Conservation (phyloP, 1,139 yeast genomes). For the Geotrichum fermentans region DNA sequence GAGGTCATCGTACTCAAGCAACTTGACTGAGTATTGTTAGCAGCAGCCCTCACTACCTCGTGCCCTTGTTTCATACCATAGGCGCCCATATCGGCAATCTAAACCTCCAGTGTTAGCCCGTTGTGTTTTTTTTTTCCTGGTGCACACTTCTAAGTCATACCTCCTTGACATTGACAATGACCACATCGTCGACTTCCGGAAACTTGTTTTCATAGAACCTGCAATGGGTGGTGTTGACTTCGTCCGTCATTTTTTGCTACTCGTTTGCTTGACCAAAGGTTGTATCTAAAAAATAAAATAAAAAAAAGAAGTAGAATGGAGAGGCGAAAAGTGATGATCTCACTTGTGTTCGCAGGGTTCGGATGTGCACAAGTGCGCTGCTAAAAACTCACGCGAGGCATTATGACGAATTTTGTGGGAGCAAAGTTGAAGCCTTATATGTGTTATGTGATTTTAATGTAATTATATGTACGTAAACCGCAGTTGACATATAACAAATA, state of each 20-base stretch:
- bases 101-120: slow-evolving; percentile 7
- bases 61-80: slow-evolving; percentile 23
- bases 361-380: too few species aligned
- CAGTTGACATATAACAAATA: too few species aligned
- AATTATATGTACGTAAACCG: too few species aligned
- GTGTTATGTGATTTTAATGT: too few species aligned
- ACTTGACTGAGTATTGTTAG: slow-evolving; percentile 50
- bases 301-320: too few species aligned
- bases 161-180: slow-evolving; percentile 96
- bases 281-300: too few species aligned
- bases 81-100: slow-evolving; percentile 37
- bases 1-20: slow-evolving; percentile 93
- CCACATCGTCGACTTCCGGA: slow-evolving; percentile 98
- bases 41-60: background rate
- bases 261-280: too few species aligned
- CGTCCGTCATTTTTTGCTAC: slow-evolving; percentile 27
- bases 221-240: slow-evolving; percentile 71
- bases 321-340: too few species aligned
- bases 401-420: too few species aligned
- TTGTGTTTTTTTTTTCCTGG: slow-evolving; percentile 63
- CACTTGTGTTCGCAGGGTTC: too few species aligned
- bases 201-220: slow-evolving; percentile 96
- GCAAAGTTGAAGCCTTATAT: too few species aligned
- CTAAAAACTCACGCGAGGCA: too few species aligned
- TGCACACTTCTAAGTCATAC: background rate